Evolutionary conservation across 345 rosid species (phyloP), one percentile per base, ranked within the genome.

Genomic region (Camelina laxa): DNA sequence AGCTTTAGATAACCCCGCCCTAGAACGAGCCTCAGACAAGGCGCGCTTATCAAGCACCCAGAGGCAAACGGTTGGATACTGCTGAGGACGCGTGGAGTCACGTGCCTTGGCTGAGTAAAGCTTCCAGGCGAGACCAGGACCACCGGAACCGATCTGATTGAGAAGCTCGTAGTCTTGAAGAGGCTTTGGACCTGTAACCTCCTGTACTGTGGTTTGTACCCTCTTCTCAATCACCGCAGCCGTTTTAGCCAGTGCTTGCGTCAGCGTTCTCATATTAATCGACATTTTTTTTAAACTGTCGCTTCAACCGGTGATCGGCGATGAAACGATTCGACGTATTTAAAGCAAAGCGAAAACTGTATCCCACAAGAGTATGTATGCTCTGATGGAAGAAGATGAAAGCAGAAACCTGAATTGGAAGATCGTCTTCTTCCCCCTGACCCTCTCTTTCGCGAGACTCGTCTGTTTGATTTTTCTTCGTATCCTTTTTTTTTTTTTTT

Each of bases 221-320:
- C 86, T 91, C 81, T 91, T 94, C 87, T 91, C 98, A 77, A 94
- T 91, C 60, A 88, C 97, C 7, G 96, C 97, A 0, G 93, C 96
- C 10, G 98, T 87, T 73, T 91, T 94, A 19, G 98, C 98, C 4
- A 94, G 79, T 61, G 98, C 97, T 80, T 91, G 97, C 2, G 97
- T 88, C 36, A 94, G 80, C 67, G 93, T 78, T 83, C 87, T 88
- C 96, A 94, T 94, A 82, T 94, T 94, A 65, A 94, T 80, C 53
- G 98, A 85, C 98, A 93, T 93, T 63, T 27, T 24, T 3, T 27
- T 27, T 27, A 30, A 91, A 91, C 85, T 9, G 82, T 91, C 4
- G 90, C 92, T 2, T 89, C 78, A 4, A 91, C 36, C 41, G 21
- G 65, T 33, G 53, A 58, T 67, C 20, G 30, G 31, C 20, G 44